Conservation (phyloP, 2,329 filamentous ascomycete species). For the Cordyceps cicadae region DNA sequence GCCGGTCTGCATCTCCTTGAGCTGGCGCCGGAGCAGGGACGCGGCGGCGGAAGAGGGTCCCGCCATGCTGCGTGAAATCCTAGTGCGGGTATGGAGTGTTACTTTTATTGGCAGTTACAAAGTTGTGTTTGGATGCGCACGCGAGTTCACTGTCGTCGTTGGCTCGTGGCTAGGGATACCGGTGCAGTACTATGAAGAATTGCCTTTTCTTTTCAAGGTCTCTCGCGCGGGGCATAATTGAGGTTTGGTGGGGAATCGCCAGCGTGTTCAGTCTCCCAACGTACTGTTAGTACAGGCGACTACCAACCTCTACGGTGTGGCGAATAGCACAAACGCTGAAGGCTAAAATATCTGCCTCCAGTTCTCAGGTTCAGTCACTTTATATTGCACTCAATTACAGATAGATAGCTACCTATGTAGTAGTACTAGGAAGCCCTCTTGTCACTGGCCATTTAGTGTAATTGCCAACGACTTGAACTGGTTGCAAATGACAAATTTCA, state of each 20-base stretch:
- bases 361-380: too few relatives aligned
- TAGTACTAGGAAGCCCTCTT: too few relatives aligned
- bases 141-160: background rate
- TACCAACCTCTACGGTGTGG: background rate
- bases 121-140: background rate
- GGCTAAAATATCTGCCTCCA: too few relatives aligned
- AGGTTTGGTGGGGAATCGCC: conserved; percentile 3
- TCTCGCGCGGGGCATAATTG: background rate
- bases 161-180: background rate
- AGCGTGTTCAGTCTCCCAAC: background rate
- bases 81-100: background rate
- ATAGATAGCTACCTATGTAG: too few relatives aligned
- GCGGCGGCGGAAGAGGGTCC: conserved; percentile 51
- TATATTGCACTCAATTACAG: too few relatives aligned
- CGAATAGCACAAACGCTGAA: background rate
- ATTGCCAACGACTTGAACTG: background rate
- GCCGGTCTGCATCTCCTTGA: conserved; percentile 88
- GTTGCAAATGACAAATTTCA: background rate
- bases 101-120: background rate
- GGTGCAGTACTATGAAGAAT: background rate
- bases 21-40: conserved; percentile 70
- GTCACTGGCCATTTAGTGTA: too few relatives aligned
- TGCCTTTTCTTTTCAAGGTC: background rate
- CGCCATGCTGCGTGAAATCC: conserved; percentile 24
- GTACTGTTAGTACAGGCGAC: background rate